A percentile compares a stretch with the other conserved stretches of the same genome.
These are phyloP conservation scores for Pyrenula aspistea DNA, from an alignment of 495 filamentous ascomycete species.

Conservation along the genomic window DNA sequence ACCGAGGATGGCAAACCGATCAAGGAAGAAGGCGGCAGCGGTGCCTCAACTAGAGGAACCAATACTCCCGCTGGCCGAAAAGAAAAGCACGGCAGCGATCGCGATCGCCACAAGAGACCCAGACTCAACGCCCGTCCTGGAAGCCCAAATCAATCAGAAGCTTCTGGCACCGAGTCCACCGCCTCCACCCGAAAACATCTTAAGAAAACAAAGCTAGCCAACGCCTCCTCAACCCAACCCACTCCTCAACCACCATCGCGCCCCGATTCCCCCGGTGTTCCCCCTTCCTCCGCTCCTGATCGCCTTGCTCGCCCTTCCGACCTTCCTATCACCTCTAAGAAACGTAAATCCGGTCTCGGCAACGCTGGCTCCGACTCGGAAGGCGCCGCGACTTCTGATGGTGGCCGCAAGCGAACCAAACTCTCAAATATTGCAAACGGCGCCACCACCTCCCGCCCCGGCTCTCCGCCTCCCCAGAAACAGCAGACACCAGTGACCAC, in stretches of 20 bases:
- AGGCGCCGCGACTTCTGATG: conserved; percentile 49
- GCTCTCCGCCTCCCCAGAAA: background rate
- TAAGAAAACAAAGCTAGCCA: conserved; percentile 76
- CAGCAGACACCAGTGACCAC: conserved; percentile 3
- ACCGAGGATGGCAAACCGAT: conserved; percentile 30
- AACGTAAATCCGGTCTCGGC: conserved; percentile 31
- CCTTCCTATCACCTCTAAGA: conserved; percentile 13
- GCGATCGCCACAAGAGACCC: conserved; percentile 22
- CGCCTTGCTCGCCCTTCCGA: conserved; percentile 4
- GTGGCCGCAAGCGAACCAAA: conserved; percentile 15
- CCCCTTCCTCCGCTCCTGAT: conserved; percentile 7
- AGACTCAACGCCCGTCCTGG: conserved; percentile 71
- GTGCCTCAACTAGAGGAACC: conserved; percentile 51
- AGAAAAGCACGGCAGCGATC: conserved; percentile 26
- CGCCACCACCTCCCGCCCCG: background rate
- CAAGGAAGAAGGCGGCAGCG: conserved; percentile 53
- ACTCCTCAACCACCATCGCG: conserved; percentile 45
- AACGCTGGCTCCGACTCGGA: conserved; percentile 75
- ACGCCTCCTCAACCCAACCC: conserved; percentile 30
- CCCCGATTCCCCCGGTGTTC: conserved; percentile 30
- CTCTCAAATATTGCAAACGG: conserved; percentile 5
- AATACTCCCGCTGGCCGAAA: conserved; percentile 63
- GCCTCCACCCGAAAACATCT: conserved; percentile 38
- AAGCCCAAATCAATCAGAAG: conserved; percentile 77
- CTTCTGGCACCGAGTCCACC: conserved; percentile 64